Evolutionary conservation across 1,139 yeast species (phyloP).

Genomic region (Diutina pseudorugosa): DNA sequence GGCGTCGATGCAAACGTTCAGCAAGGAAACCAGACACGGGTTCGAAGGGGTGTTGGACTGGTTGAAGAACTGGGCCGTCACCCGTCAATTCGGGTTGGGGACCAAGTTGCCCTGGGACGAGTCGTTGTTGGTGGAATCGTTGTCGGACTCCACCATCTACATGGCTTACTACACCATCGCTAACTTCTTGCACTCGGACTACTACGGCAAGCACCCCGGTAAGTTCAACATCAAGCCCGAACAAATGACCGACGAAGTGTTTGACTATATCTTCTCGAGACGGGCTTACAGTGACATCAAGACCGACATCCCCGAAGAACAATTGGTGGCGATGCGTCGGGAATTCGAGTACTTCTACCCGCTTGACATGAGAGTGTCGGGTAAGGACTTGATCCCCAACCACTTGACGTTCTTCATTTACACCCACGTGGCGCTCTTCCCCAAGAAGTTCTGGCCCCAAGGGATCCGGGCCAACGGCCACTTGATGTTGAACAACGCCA

Average conservation of each 20-base stretch:
- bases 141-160: constrained; percentile 92
- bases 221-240: constrained; percentile 65
- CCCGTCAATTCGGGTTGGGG: constrained; percentile 95
- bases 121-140: constrained; percentile 83
- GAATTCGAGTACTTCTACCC: constrained; percentile 96
- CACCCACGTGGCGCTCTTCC: constrained; percentile 87
- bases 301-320: constrained; percentile 52
- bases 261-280: constrained; percentile 80
- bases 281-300: constrained; percentile 35
- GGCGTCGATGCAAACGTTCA: constrained; percentile 63
- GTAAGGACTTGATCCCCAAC: constrained; percentile 95
- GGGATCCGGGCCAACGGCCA: constrained; percentile 96
- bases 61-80: constrained; percentile 98
- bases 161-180: constrained; percentile 92
- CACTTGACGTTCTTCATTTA: constrained; percentile 94
- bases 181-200: constrained; percentile 78
- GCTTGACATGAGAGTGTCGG: constrained; percentile 81
- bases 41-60: constrained; percentile 92
- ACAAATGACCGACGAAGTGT: constrained; percentile 86
- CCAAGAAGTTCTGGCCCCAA: constrained; percentile 81
- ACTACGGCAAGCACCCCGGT: constrained; percentile 70
- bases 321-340: constrained; percentile 68
- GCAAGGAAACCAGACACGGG: constrained; percentile 79
- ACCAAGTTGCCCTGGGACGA: constrained; percentile 97
- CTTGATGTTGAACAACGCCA: constrained; percentile 85